These are phyloP conservation scores for Cladosporium sp. DNA, from an alignment of 2,329 filamentous ascomycete species.

Conservation along the genomic window DNA sequence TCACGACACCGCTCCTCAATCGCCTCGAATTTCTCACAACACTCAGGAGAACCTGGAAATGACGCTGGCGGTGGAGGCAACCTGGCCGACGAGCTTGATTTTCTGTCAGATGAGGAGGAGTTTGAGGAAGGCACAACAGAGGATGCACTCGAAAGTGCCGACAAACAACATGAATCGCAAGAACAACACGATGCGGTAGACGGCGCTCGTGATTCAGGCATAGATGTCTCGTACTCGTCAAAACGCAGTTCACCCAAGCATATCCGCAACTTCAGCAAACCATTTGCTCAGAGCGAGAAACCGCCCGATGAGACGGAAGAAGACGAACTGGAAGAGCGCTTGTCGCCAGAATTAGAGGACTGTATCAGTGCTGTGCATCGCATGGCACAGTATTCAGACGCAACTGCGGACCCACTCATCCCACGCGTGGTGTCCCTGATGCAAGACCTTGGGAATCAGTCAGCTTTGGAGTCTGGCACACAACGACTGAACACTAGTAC, in stretches of 20 bases:
- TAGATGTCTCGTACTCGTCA: conserved; percentile 37
- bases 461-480: conserved; percentile 29
- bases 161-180: conserved; percentile 2
- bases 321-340: conserved; percentile 49
- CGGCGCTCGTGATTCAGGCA: conserved; percentile 42
- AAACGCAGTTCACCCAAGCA: conserved; percentile 15
- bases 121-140: conserved; percentile 26
- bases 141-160: conserved; percentile 14
- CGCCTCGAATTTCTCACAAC: conserved; percentile 26
- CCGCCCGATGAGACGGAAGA: conserved; percentile 21
- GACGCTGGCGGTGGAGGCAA: conserved; percentile 52
- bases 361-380: conserved; percentile 30
- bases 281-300: conserved; percentile 19
- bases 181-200: conserved; percentile 23
- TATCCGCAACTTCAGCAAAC: conserved; percentile 31
- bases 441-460: conserved; percentile 33
- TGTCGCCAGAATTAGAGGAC: conserved; percentile 40
- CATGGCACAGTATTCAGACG: conserved; percentile 28
- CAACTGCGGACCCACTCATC: conserved; percentile 29
- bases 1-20: conserved; percentile 34
- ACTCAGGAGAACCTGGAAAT: conserved; percentile 37
- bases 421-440: conserved; percentile 28
- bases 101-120: conserved; percentile 28
- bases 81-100: conserved; percentile 72
- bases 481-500: conserved; percentile 32